phyloP scores from a whole-genome alignment of 225 moss, liverwort and hornwort genomes.

The Antitrichia curtipendula region DNA sequence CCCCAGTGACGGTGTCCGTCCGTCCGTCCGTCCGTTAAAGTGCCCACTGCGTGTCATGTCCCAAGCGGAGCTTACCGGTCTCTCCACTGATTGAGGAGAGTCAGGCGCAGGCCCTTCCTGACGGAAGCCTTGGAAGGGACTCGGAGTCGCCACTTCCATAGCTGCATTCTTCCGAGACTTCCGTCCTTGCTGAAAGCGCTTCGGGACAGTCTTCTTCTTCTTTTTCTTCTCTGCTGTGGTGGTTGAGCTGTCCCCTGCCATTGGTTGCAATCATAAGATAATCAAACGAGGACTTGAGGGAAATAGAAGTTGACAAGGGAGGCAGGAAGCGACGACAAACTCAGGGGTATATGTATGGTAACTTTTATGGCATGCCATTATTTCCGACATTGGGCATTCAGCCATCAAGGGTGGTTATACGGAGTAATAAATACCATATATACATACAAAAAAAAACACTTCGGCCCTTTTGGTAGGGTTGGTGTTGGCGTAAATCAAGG shows the following conservation, averaged over 20 bases:
- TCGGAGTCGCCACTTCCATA: no score
- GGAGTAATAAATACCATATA: no score
- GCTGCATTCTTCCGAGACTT: background rate
- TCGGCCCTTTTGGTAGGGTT: fast-evolving
- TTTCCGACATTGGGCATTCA: background rate
- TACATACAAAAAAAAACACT: background rate
- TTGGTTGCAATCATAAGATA: background rate
- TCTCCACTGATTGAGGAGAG: background rate
- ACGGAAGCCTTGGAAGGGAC: no score
- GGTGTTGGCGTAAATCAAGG: background rate
- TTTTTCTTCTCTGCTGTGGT: no score
- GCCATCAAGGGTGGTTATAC: background rate
- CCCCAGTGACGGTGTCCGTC: no score
- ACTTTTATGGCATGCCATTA: background rate
- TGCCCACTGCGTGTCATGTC: no score
- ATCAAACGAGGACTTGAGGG: background rate
- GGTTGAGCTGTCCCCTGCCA: background rate
- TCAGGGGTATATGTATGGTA: background rate
- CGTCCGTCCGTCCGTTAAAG: no score
- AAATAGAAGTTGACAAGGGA: background rate
- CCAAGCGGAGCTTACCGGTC: no score
- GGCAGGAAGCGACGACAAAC: background rate
- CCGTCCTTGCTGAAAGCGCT: background rate
- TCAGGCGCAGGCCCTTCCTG: background rate
- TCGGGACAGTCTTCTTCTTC: background rate